Percentiles rank a stretch among this genome's conserved stretches.
These are phyloP conservation scores for Nymphaea colorata DNA, from an alignment of 164 flowering plant genomes.

Conservation along the genomic window DNA sequence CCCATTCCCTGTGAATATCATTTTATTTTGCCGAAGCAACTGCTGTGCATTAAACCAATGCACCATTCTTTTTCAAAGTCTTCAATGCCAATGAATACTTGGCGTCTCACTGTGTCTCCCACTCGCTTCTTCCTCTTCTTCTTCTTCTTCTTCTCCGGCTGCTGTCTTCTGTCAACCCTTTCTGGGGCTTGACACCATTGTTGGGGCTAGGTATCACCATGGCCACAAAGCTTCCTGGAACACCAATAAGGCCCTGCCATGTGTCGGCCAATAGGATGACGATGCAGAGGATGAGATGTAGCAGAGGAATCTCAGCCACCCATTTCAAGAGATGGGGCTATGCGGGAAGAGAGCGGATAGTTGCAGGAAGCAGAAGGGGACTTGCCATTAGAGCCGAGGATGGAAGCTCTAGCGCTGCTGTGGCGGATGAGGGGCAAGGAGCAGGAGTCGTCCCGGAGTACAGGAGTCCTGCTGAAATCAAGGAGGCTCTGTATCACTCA, in stretches of 20 bases:
- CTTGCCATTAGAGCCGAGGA: constrained; percentile 29
- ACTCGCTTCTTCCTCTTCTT: no score
- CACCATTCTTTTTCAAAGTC: no score
- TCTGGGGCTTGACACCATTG: no score
- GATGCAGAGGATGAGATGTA: constrained; percentile 14
- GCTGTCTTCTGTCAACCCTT: no score
- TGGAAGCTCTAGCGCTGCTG: constrained; percentile 17
- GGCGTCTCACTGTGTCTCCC: no score
- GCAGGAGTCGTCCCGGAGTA: constrained; percentile 6
- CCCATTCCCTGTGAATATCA: no score
- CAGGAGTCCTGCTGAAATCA: constrained; percentile 25
- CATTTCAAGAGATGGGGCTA: constrained; percentile 11
- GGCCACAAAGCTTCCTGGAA: constrained; percentile 39
- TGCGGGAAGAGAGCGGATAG: constrained; percentile 11
- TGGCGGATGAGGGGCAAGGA: background rate
- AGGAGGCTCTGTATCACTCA: constrained; percentile 26
- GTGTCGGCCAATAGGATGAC: constrained; percentile 18
- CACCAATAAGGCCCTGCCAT: constrained; percentile 25
- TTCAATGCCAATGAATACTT: no score
- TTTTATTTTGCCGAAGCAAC: no score
- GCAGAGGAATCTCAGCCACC: constrained; percentile 14
- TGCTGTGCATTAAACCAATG: no score
- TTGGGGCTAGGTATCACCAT: constrained; percentile 9
- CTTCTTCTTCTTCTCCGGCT: no score
- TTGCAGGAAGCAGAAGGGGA: constrained; percentile 16